Percentiles rank a stretch among this genome's conserved stretches.
phyloP scores from a whole-genome alignment of 192 early-diverging fungal genomes.

The Podila epicladia region DNA sequence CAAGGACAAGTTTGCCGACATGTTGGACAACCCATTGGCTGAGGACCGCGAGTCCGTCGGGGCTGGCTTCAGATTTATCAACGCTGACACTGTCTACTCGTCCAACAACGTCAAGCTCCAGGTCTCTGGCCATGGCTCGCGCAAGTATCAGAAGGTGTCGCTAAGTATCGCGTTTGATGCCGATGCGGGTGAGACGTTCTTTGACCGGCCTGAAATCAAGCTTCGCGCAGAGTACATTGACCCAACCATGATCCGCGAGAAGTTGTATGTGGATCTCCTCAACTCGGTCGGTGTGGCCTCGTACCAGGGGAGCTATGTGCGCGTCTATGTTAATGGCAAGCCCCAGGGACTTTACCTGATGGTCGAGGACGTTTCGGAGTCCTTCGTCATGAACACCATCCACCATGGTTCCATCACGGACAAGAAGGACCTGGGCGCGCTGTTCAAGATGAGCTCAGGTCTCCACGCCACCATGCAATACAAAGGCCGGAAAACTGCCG shows the following conservation, averaged over 20 bases:
- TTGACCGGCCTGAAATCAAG: constrained; percentile 45
- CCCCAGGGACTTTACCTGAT: constrained; percentile 51
- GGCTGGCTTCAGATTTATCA: constrained; percentile 28
- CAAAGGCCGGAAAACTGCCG: constrained; percentile 8
- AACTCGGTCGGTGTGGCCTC: constrained; percentile 20
- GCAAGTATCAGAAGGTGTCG: constrained; percentile 50
- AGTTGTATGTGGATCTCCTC: constrained; percentile 46
- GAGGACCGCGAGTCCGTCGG: constrained; percentile 15
- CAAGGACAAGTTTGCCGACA: constrained; percentile 16
- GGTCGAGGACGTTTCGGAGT: constrained; percentile 43
- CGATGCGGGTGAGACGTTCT: constrained; percentile 31
- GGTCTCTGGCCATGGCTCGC: constrained; percentile 48
- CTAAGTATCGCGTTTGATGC: constrained; percentile 45
- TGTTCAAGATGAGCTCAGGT: constrained; percentile 39
- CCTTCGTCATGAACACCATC: constrained; percentile 38
- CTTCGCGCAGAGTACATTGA: constrained; percentile 35
- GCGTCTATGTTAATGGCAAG: constrained; percentile 50
- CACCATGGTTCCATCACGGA: constrained; percentile 10
- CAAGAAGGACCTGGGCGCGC: constrained; percentile 14
- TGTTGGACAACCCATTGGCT: constrained; percentile 32
- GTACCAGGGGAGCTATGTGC: constrained; percentile 24
- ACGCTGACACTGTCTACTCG: constrained; percentile 18
- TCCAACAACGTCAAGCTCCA: constrained; percentile 39
- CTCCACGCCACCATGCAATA: constrained; percentile 41
- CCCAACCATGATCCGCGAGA: constrained; percentile 49